A percentile compares a stretch with the other conserved stretches of the same genome.
Conservation (phyloP, 306 rosid species). For the Malus sylvestris region DNA sequence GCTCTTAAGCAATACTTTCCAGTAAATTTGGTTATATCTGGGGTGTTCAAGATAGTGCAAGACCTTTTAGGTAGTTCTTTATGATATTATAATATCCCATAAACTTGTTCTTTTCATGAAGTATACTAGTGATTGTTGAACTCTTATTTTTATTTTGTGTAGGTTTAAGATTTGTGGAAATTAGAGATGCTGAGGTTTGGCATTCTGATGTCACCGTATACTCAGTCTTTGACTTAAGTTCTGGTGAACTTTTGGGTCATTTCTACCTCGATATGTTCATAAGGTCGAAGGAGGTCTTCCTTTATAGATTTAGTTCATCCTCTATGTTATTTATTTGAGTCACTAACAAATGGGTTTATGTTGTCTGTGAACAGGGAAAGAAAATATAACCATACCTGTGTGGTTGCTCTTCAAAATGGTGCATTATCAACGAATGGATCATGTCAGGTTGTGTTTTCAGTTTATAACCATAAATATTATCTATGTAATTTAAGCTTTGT, state of each 20-base stretch:
- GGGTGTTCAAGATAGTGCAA: slow-evolving; percentile 83
- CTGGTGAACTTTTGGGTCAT: slow-evolving; percentile 80
- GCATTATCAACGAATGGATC: slow-evolving; percentile 49
- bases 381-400: slow-evolving; percentile 76
- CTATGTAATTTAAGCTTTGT: not conserved
- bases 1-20: slow-evolving; percentile 90
- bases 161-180: slow-evolving; percentile 88
- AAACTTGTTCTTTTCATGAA: not conserved
- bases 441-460: slow-evolving; percentile 49
- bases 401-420: slow-evolving; percentile 86
- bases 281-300: slow-evolving; percentile 40
- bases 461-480: not conserved
- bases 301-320: not conserved
- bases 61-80: slow-evolving; percentile 71
- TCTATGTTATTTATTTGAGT: slow-evolving; percentile 18
- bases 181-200: slow-evolving; percentile 79
- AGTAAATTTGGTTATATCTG: slow-evolving; percentile 75
- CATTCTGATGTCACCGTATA: slow-evolving; percentile 67
- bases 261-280: slow-evolving; percentile 74
- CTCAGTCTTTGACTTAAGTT: slow-evolving; percentile 67
- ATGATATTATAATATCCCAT: not conserved
- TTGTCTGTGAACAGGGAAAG: slow-evolving; percentile 60
- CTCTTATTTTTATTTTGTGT: slow-evolving; percentile 16
- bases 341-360: slow-evolving; percentile 14
- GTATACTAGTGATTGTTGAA: slow-evolving; percentile 5